Base-by-base conservation (phyloP, 768 basidiomycete genomes). In the Cystobasidium onofrii region DNA sequence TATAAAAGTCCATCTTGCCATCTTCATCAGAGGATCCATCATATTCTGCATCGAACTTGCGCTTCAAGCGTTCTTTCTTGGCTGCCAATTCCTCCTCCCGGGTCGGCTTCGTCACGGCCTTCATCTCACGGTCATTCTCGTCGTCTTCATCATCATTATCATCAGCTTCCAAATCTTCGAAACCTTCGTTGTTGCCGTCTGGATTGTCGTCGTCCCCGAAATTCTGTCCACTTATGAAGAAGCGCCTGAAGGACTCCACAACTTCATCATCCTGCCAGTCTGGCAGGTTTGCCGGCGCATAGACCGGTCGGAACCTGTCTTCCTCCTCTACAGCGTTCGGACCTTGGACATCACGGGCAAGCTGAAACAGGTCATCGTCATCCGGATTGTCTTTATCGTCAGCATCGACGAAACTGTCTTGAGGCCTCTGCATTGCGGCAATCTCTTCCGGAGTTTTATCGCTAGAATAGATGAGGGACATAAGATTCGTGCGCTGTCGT, bases 21-120 rank as follows among this genome's bases (percentile, higher is more conserved):
- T 78, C 81, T 39, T 75, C 79, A 36, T 82, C 82, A 54, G 90
- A 89, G 1, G 90, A 89, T 76, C 93, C 91, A 80, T 96, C 92
- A 81, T 97, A 97, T 81, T 95, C 90, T 78, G 92, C 91, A 81
- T 99, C 91, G 80, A 99, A 99, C 81, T 95, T 94, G 76, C 88
- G 87, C 82, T 96, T 96, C 74, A 97, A 85, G 1, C 85, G 87
- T 77, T 90, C 91, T 83, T 97, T 97, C 83, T 95, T 97, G 34
- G 86, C 85, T 10, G 89, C 87, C 41, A 97, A 87, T 0, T 85
- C 84, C 34, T 73, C 80, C 74, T 63, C 80, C 76, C 55, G 78
- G 76, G 75, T 82, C 78, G 74, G 74, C 63, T 43, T 60, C 7
- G 39, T 39, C 6, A 39, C 39, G 15, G 39, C 25, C 66, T 23